Evolutionary conservation across 2,329 filamentous ascomycete genomes (phyloP).

Genomic region (Clonostachys byssicola): DNA sequence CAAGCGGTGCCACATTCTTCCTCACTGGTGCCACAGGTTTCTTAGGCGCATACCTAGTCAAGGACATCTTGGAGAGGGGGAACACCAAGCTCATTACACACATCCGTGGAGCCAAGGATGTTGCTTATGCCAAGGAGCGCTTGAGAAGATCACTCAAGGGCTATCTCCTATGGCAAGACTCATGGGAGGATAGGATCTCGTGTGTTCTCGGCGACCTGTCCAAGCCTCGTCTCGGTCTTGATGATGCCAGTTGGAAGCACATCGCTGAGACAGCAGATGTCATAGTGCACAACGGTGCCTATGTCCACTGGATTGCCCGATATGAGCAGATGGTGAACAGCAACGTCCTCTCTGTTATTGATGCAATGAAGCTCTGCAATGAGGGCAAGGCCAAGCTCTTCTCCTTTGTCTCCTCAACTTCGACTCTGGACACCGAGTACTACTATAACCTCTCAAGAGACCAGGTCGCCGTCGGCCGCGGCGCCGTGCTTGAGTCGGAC

Average conservation of each 20-base stretch:
- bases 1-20: slow-evolving; percentile 56
- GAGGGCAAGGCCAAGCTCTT: slow-evolving; percentile 75
- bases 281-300: slow-evolving; percentile 78
- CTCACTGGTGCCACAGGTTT: slow-evolving; percentile 80
- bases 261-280: slow-evolving; percentile 66
- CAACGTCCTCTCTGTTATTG: slow-evolving; percentile 81
- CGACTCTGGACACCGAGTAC: slow-evolving; percentile 75
- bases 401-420: slow-evolving; percentile 71
- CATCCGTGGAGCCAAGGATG: slow-evolving; percentile 60
- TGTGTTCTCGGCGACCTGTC: slow-evolving; percentile 71
- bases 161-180: slow-evolving; percentile 74
- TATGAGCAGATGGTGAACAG: slow-evolving; percentile 68
- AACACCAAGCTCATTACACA: slow-evolving; percentile 58
- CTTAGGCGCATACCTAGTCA: slow-evolving; percentile 75
- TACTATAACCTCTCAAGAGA: slow-evolving; percentile 71
- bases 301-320: slow-evolving; percentile 75
- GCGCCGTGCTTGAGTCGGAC: slow-evolving; percentile 69
- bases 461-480: slow-evolving; percentile 50
- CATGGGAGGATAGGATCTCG: slow-evolving; percentile 62
- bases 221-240: slow-evolving; percentile 70
- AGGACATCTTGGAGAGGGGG: slow-evolving; percentile 63
- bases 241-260: slow-evolving; percentile 58
- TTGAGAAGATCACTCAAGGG: slow-evolving; percentile 64
- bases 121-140: slow-evolving; percentile 54
- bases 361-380: slow-evolving; percentile 72